Percentiles rank a stretch among this genome's conserved stretches.
Conservation (phyloP, 192 early-diverging fungal genomes). For the Coemansia sp. region DNA sequence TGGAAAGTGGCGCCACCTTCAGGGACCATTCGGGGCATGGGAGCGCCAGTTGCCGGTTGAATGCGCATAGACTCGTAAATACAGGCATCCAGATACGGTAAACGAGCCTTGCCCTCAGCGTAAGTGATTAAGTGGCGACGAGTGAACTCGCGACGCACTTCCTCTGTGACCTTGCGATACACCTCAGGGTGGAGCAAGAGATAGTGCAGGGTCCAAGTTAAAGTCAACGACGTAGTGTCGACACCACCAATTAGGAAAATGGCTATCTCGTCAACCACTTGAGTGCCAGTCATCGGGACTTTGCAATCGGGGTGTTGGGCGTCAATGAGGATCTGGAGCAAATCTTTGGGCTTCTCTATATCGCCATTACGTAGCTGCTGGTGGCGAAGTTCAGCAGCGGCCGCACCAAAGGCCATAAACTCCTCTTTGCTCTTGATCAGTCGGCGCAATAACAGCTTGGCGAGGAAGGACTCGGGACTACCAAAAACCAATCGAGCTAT, state of each 20-base stretch:
- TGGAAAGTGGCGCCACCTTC: conserved; percentile 24
- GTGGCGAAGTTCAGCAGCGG: conserved; percentile 7
- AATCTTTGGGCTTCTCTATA: conserved; percentile 37
- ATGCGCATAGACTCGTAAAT: conserved; percentile 49
- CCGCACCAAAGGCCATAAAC: conserved; percentile 21
- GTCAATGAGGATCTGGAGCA: conserved; percentile 46
- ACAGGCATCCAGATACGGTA: conserved; percentile 48
- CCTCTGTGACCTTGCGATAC: conserved; percentile 16
- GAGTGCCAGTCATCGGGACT: conserved; percentile 25
- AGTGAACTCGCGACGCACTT: conserved; percentile 35
- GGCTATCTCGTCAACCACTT: conserved; percentile 37
- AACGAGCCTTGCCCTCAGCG: conserved; percentile 21
- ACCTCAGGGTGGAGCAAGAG: conserved; percentile 31
- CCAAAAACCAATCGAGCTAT: conserved; percentile 4
- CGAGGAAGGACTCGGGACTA: conserved; percentile 10
- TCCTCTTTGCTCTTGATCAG: conserved; percentile 20
- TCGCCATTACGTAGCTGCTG: conserved; percentile 7
- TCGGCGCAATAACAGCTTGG: neutral
- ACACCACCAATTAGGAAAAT: conserved; percentile 35
- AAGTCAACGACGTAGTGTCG: conserved; percentile 34
- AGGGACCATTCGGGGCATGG: conserved; percentile 29
- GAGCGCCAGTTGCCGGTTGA: conserved; percentile 14
- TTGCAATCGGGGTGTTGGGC: conserved; percentile 38
- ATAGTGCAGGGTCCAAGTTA: conserved; percentile 41
- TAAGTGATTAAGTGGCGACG: conserved; percentile 30